A percentile compares a stretch with the other conserved stretches of the same genome.
Evolutionary conservation across 2,329 filamentous ascomycete species (phyloP).

Genomic region (Ascocoryne sarcoides): DNA sequence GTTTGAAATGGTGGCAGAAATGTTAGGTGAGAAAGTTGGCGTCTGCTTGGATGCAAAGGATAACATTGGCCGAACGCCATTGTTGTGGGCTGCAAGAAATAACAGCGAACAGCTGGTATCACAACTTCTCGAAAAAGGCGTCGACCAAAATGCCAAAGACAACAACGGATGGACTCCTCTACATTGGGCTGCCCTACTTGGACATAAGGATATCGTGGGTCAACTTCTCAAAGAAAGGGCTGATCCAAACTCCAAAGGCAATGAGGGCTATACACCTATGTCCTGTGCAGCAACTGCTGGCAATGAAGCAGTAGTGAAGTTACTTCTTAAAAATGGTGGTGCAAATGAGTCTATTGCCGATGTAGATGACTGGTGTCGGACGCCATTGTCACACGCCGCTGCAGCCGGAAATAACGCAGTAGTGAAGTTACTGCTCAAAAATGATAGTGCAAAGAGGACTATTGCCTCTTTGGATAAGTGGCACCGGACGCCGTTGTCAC

Average conservation of each 20-base stretch:
- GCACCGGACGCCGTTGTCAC: background rate
- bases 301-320: constrained; percentile 1
- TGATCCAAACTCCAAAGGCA: background rate
- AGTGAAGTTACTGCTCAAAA: background rate
- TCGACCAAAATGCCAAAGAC: background rate
- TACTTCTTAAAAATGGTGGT: constrained; percentile 4
- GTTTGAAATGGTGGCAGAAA: background rate
- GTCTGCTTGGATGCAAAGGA: background rate
- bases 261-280: constrained; percentile 10
- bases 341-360: background rate
- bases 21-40: background rate
- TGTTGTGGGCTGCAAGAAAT: background rate
- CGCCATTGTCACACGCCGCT: background rate
- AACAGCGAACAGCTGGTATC: background rate
- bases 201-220: constrained; percentile 6
- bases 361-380: background rate
- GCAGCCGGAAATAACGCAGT: background rate
- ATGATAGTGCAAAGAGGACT: background rate
- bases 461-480: background rate
- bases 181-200: constrained; percentile 7
- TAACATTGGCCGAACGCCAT: background rate
- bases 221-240: constrained; percentile 10
- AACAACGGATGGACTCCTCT: background rate
- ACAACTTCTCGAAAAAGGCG: background rate
- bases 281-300: constrained; percentile 2